These are phyloP conservation scores for Picochlorum costavermella DNA, from an alignment of 139 green algal species.

Conservation along the genomic window DNA sequence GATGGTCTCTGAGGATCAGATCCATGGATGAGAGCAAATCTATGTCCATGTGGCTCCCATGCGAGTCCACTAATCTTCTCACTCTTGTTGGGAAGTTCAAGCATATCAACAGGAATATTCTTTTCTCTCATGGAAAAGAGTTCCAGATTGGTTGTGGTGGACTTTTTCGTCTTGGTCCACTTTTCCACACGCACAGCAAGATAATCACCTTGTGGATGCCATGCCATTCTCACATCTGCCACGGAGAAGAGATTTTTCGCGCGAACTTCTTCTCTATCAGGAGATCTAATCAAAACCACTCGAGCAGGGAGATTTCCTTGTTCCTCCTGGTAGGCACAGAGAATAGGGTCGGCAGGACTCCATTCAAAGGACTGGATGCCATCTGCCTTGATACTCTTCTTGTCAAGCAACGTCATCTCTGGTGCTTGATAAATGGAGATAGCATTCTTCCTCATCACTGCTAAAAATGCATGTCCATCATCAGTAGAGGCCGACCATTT, in stretches of 20 bases:
- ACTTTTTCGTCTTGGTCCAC: conserved; percentile 98
- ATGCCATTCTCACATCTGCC: conserved; percentile 64
- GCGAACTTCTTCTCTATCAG: conserved; percentile 71
- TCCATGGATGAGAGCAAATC: conserved; percentile 89
- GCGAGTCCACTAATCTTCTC: conserved; percentile 75
- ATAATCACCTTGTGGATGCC: conserved; percentile 94
- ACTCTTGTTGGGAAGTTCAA: conserved; percentile 65
- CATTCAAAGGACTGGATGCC: conserved; percentile 79
- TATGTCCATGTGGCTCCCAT: conserved; percentile 88
- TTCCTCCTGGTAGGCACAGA: conserved; percentile 80
- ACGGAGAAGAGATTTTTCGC: conserved; percentile 98
- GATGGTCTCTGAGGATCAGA: conserved; percentile 60
- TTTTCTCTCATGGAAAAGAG: conserved; percentile 69
- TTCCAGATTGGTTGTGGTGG: conserved; percentile 89
- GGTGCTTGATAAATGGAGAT: conserved; percentile 72
- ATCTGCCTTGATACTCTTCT: conserved; percentile 87
- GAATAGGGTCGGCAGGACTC: conserved; percentile 73
- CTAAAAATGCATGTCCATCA: conserved; percentile 58
- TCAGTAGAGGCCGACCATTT: conserved; percentile 76
- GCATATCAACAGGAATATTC: conserved; percentile 42
- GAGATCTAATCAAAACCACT: conserved; percentile 68
- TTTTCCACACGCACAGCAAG: conserved; percentile 91
- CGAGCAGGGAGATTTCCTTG: conserved; percentile 74
- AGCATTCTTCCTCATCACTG: conserved; percentile 58
- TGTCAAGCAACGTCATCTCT: conserved; percentile 85